Evolutionary conservation across 768 basidiomycete genomes (phyloP), one percentile per base, ranked within the genome.

Genomic region (Kwoniella dendrophila): DNA sequence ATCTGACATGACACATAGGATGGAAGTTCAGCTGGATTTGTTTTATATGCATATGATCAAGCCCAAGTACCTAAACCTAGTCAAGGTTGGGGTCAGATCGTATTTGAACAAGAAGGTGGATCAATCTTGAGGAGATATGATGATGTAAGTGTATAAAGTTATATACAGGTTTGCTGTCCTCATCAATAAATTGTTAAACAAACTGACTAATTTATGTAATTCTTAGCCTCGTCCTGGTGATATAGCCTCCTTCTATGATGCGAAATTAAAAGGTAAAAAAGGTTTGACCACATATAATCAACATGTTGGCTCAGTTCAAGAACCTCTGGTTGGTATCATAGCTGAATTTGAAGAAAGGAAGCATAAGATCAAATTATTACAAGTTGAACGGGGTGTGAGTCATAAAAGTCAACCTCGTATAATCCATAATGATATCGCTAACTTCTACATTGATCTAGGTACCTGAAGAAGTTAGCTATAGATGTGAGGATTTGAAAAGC

Each of bases 401-500:
- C 87, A 67, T 50, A 24, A 32, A 30, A 43, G 34, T 27, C 30
- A 6, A 40, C 40, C 47, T 53, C 26, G 10, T 24, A 8, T 53
- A 14, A 53, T 29, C 16, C 16, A 8, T 36, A 26, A 27, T 49
- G 48, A 26, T 49, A 26, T 22, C 10, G 18, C n/a, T 22, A 51
- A 32, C n/a, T n/a, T n/a, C n/a, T n/a, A n/a, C n/a, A n/a, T n/a
- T n/a, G n/a, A n/a, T 29, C 8, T 22, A 69, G 67, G 50, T 53
- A 5, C 67, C 92, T 30, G 90, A 92, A 72, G 83, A 82, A 51
- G 87, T 85, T n/a, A 92, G 88, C 71, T 95, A 93, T 81, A 84
- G 90, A 57, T 80, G 92, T 77, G 91, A 94, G 41, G 92, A 94
- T 81, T 75, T 94, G 70, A 93, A 93, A 81, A 89, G 86, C 71